A percentile compares a stretch with the other conserved stretches of the same genome.
These are phyloP conservation scores for Zopfochytrium polystomum DNA, from an alignment of 371 early-diverging fungal genomes.

Conservation along the genomic window DNA sequence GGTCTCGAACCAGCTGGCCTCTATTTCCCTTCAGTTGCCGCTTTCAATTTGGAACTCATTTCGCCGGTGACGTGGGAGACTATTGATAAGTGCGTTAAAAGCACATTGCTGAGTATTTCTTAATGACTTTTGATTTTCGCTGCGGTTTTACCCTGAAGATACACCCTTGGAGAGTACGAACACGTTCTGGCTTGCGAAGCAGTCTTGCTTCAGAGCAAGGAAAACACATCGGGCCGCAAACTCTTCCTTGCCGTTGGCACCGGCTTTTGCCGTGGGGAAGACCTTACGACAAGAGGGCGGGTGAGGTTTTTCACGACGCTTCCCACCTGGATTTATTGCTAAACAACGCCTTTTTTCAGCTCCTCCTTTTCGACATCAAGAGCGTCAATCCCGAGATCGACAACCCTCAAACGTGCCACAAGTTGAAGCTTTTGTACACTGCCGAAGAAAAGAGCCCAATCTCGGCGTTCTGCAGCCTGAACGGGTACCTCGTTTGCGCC, in stretches of 20 bases:
- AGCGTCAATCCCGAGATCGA: slow-evolving; percentile 96
- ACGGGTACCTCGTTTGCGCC: slow-evolving; percentile 86
- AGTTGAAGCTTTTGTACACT: slow-evolving; percentile 77
- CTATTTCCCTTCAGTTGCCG: slow-evolving; percentile 61
- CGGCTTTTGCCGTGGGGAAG: slow-evolving; percentile 87
- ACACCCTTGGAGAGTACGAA: slow-evolving; percentile 80
- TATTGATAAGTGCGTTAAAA: slow-evolving; percentile 63
- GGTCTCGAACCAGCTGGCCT: slow-evolving; percentile 24
- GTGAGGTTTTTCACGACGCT: slow-evolving; percentile 45
- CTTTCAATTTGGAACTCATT: slow-evolving; percentile 75
- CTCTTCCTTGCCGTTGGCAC: slow-evolving; percentile 90
- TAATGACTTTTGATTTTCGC: not conserved
- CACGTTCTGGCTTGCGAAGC: slow-evolving; percentile 75
- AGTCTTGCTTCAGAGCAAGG: slow-evolving; percentile 82
- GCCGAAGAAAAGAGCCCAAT: slow-evolving; percentile 95
- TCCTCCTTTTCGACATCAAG: slow-evolving; percentile 92
- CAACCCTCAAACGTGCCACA: slow-evolving; percentile 91
- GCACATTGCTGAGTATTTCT: not conserved
- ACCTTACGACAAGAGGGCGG: slow-evolving; percentile 83
- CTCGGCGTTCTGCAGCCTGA: slow-evolving; percentile 80
- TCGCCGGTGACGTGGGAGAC: slow-evolving; percentile 95
- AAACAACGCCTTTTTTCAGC: slow-evolving; percentile 37
- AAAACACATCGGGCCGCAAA: slow-evolving; percentile 82
- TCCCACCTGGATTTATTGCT: not conserved
- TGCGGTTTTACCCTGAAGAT: slow-evolving; percentile 23